Evolutionary conservation across 2,329 filamentous ascomycete species (phyloP).

Genomic region (Epicoccum nigrum): DNA sequence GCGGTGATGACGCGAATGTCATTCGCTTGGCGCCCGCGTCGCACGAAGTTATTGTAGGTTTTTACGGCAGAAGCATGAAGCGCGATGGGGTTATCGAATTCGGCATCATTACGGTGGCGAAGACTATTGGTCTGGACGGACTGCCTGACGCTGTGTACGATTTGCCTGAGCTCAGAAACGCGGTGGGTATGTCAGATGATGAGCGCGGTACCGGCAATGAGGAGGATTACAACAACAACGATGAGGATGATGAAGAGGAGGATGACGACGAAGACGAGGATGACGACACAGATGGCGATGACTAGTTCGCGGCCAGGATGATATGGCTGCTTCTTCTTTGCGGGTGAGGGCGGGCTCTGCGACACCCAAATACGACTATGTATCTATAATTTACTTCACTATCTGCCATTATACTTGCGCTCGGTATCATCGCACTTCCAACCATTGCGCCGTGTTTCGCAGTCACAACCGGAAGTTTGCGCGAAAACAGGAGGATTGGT

Average conservation of each 20-base stretch:
- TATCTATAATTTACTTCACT: background rate
- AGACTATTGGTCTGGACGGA: constrained; percentile 47
- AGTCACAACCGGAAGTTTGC: background rate
- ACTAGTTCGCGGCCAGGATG: background rate
- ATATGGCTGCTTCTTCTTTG: too few relatives aligned
- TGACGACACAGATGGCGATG: constrained; percentile 4
- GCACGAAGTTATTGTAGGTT: constrained; percentile 54
- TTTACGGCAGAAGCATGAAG: constrained; percentile 50
- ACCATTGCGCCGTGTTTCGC: background rate
- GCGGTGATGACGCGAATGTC: constrained; percentile 17
- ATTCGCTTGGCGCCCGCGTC: constrained; percentile 37
- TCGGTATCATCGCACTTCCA: background rate
- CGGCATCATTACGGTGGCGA: constrained; percentile 56
- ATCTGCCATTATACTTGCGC: background rate
- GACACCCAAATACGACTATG: too few relatives aligned
- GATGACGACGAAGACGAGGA: background rate
- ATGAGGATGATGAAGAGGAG: background rate
- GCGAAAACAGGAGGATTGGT: background rate
- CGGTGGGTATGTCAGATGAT: constrained; percentile 10
- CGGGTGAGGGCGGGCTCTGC: too few relatives aligned
- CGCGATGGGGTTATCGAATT: constrained; percentile 47
- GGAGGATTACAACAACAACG: background rate
- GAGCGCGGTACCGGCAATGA: background rate
- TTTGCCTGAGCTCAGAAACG: constrained; percentile 52
- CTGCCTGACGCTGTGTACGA: constrained; percentile 52